Percentiles rank a stretch among this genome's conserved stretches.
These are phyloP conservation scores for Yamadazyma insecticola DNA, from an alignment of 805 yeast species.

Conservation along the genomic window DNA sequence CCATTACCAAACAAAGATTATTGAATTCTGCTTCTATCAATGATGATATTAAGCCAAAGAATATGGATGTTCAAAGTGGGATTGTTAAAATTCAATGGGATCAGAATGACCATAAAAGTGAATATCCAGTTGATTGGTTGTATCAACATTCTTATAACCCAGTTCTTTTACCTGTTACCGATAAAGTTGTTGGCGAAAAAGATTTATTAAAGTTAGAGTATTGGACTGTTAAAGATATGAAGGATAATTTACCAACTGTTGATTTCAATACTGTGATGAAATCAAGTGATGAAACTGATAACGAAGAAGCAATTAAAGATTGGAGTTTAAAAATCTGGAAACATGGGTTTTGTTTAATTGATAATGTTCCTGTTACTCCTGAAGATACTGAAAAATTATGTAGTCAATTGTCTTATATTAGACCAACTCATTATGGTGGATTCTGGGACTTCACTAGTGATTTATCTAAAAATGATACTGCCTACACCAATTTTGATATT, in stretches of 20 bases:
- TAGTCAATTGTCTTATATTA: constrained; percentile 53
- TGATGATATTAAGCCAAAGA: constrained; percentile 21
- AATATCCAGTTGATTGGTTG: constrained; percentile 40
- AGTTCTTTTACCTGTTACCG: constrained; percentile 28
- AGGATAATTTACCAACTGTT: constrained; percentile 41
- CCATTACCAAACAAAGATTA: constrained; percentile 54
- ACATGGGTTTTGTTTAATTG: constrained; percentile 59
- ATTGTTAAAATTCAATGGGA: constrained; percentile 32
- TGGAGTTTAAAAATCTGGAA: constrained; percentile 52
- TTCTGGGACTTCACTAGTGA: constrained; percentile 77
- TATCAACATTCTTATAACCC: constrained; percentile 51
- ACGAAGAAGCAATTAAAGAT: constrained; percentile 44
- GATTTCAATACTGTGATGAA: constrained; percentile 45
- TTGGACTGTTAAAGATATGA: constrained; percentile 45
- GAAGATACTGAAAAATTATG: constrained; percentile 55
- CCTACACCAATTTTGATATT: constrained; percentile 64
- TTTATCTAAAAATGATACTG: constrained; percentile 62
- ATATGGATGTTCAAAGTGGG: constrained; percentile 9
- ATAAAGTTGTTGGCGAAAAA: constrained; percentile 23
- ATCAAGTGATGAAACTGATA: constrained; percentile 19
- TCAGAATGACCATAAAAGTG: constrained; percentile 34
- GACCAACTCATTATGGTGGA: constrained; percentile 75
- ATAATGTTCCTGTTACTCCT: constrained; percentile 56
- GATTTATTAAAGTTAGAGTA: constrained; percentile 24
- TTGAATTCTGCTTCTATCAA: constrained; percentile 47